Evolutionary conservation across 164 flowering plant genomes (phyloP).

Genomic region (Tetrastigma voinierianum): DNA sequence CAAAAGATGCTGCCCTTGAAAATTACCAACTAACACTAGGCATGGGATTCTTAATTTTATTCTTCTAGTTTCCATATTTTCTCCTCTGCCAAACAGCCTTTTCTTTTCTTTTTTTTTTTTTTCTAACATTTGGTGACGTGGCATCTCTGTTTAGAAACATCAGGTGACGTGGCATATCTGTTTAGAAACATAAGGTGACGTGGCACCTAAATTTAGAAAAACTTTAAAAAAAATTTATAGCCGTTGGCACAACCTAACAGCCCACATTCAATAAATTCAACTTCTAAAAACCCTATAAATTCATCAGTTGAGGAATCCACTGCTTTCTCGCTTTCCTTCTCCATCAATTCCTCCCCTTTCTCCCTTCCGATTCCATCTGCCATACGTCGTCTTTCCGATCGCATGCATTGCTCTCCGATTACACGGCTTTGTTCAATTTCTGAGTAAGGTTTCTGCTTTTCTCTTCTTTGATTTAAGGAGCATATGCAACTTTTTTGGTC

Average conservation of each 20-base stretch:
- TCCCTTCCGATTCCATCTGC: conserved; percentile 5
- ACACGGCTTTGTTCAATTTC: conserved; percentile 2
- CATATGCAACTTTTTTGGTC: too few relatives aligned
- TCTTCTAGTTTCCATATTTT: too few relatives aligned
- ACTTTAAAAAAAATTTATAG: conserved; percentile 10
- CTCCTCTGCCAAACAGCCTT: too few relatives aligned
- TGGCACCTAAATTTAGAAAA: too few relatives aligned
- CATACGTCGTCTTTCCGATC: conserved; percentile 1
- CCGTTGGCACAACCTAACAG: conserved; percentile 22
- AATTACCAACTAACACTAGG: too few relatives aligned
- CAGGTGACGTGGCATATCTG: too few relatives aligned
- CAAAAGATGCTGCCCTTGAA: too few relatives aligned
- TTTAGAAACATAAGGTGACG: too few relatives aligned
- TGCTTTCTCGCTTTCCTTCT: background rate
- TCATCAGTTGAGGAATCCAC: conserved; percentile 5
- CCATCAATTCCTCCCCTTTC: conserved; percentile 15
- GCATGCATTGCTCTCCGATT: background rate
- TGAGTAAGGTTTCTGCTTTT: background rate
- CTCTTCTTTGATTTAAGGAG: background rate
- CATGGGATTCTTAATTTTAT: too few relatives aligned
- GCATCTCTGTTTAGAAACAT: too few relatives aligned
- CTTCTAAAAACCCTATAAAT: conserved; percentile 14
- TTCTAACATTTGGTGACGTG: too few relatives aligned
- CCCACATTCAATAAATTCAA: conserved; percentile 20
- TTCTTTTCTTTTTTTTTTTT: too few relatives aligned